Evolutionary conservation across 371 early-diverging fungal genomes (phyloP), one percentile per base, ranked within the genome.

Genomic region (Mortierella sp.): DNA sequence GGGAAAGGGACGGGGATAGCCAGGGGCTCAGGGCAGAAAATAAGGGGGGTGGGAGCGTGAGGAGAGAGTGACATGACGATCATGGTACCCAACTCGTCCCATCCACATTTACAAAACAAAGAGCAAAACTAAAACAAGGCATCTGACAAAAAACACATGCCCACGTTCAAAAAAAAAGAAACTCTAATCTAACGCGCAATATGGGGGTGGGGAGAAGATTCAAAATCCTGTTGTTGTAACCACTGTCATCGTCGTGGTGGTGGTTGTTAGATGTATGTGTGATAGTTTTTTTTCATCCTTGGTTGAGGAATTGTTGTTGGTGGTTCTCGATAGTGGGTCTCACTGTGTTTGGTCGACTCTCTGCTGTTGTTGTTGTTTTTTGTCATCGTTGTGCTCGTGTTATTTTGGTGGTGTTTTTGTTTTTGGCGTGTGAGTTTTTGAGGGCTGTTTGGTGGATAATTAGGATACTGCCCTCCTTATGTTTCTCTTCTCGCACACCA

Each of bases 401-500:
- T 11, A 13, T 38, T 38, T 38, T 38, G 11, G 0, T 57, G 28
- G n/a, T 57, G 26, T 26, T 7, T 38, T 38, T 38, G 58, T 10
- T 57, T n/a, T 26, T 57, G 58, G 26, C 58, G 58, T 57, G 58
- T 57, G 58, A 57, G 58, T 57, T 57, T 57, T 57, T 57, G n/a
- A 38, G 42, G 58, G 26, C 19, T 54, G 24, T 54, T 54, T 24
- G 48, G 48, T 48, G 48, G 48, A 31, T 5, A 60, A 31, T 28
- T 31, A 60, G 31, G 34, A 14, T n/a, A n/a, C n/a, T n/a, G n/a
- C n/a, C n/a, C n/a, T n/a, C n/a, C n/a, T n/a, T n/a, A n/a, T n/a
- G n/a, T n/a, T n/a, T 50, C 16, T 50, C 14, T 50, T 50, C 50
- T 50, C 50, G 16, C 14, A 16, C 50, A 50, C 3, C 50, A 50